Evolutionary conservation across 768 basidiomycete species (phyloP), one percentile per base, ranked within the genome.

Genomic region (Mycena capillaripes): DNA sequence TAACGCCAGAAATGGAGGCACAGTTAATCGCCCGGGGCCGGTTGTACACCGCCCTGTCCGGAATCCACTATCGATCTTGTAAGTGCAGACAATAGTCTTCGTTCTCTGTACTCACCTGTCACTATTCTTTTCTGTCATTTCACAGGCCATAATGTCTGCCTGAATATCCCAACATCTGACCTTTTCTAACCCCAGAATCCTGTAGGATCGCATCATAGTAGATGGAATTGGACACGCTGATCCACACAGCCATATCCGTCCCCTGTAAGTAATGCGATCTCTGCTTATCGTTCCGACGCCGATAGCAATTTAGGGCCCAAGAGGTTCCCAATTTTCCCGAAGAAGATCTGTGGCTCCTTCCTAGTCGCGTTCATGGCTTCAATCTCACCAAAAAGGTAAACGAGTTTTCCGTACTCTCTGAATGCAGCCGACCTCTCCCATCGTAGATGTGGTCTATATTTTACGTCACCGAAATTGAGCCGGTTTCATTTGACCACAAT

Each of bases 281-380:
- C n/a, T 9, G 11, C 34, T 14, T 32, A 5, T 29, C 7, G 17
- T n/a, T 7, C 27, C 6, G 6, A 66, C 34, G 42, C 42, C 21
- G 40, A 53, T 48, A 19, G 16, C 21, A 19, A n/a, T 59, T 42
- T 17, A 46, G 21, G 12, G 40, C 11, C 40, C 11, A 42, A 17
- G 40, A 42, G 17, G 58, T 69, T 10, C 68, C 73, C 2, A 73
- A 77, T 30, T 77, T 86, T 6, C 77, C 79, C 1, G 82, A 85
- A 23, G 81, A 82, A 7, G 74, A 81, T 63, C 79, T 85, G n/a
- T 71, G 84, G 48, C 78, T 86, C 2, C 74, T 84, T 1, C 76
- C 83, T 10, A 77, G 82, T 0, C 76, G 78, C 25, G 78, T 86
- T 3, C 78, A 82, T 71, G 84, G 83, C 7, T 86, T 86, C 77